Conservation (phyloP, 768 basidiomycete genomes). For the Mycena pura region DNA sequence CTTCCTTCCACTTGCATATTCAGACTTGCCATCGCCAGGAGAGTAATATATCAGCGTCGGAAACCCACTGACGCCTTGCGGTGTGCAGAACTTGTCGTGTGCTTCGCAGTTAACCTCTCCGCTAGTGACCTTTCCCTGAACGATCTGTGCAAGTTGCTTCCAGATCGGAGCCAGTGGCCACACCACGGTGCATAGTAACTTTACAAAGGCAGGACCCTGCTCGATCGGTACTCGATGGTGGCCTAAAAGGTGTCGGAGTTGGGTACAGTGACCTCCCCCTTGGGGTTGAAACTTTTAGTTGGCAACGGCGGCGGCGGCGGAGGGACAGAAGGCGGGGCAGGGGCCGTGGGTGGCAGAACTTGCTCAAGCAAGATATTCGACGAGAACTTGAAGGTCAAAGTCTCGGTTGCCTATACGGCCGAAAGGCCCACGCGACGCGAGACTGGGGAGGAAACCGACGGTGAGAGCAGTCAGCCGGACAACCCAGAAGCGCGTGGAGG, state of each 20-base stretch:
- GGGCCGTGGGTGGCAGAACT: constrained; percentile 27
- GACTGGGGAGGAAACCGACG: too few relatives aligned
- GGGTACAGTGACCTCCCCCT: constrained; percentile 47
- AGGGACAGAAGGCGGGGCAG: constrained; percentile 21
- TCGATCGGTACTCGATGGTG: too few relatives aligned
- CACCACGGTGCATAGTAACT: constrained; percentile 97
- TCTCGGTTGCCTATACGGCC: constrained; percentile 60
- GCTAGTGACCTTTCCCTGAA: constrained; percentile 76
- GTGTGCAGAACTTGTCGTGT: constrained; percentile 67
- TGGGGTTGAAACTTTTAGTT: constrained; percentile 36
- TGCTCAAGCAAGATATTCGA: constrained; percentile 56
- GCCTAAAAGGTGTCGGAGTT: constrained; percentile 44
- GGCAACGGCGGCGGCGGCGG: constrained; percentile 17
- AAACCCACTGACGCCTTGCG: constrained; percentile 76
- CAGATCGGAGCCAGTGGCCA: constrained; percentile 92
- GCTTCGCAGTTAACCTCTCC: constrained; percentile 92
- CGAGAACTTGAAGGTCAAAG: constrained; percentile 58
- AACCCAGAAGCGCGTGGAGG: too few relatives aligned
- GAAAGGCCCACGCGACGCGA: too few relatives aligned
- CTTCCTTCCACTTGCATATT: constrained; percentile 78
- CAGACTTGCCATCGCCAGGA: constrained; percentile 61
- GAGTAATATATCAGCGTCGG: constrained; percentile 81
- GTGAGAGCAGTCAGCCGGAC: too few relatives aligned
- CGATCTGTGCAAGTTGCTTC: constrained; percentile 71
- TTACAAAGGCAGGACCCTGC: constrained; percentile 55